Base-by-base conservation (phyloP, 192 early-diverging fungal species). In the Paraglomus occultum region DNA sequence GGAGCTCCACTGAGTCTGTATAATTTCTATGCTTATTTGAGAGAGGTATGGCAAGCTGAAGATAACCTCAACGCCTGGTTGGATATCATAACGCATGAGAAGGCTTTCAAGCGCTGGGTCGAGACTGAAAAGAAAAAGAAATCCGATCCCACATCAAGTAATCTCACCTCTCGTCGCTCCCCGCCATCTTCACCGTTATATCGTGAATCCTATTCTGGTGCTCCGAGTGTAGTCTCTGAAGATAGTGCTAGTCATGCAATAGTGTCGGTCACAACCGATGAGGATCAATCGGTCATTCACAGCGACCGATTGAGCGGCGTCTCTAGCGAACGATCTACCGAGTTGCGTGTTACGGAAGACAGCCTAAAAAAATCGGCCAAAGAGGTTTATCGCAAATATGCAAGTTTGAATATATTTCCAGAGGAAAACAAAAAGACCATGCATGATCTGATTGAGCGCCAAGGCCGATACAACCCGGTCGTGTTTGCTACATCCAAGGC, bases 31-130 rank as follows among this genome's bases (percentile, higher is more conserved):
- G 52, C 65, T 14, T 81, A 76, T 59, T 46, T 81, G 7, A 52
- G 63, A 51, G 48, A 58, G 22, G 61, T 67, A 15, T 69, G 67
- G 67, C 62, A 64, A 44, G 77, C 76, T 11, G 77, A 81, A 20
- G 68, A 76, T 9, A 81, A 81, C 38, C 61, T 81, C 9, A 79
- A 74, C 46, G 79, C 79, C 39, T 74, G 78, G 60, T 53, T 79
- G 23, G 77, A 81, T 47, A 49, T 81, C 1, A 74, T 76, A 15
- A 78, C 75, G 15, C 80, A 81, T 51, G 72, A 81, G 48, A 71
- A 74, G 23, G 43, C 79, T 7, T 81, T 75, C 75, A 66, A 55
- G 40, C 59, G 75, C 2, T 75, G 70, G 61, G 18, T 64, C 11
- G 70, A 53, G 23, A 67, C 63, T 48, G 50, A 70, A 54, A 57